Evolutionary conservation across 106 monocot species (phyloP), one percentile per base, ranked within the genome.

Genomic region (Agapanthus africanus): DNA sequence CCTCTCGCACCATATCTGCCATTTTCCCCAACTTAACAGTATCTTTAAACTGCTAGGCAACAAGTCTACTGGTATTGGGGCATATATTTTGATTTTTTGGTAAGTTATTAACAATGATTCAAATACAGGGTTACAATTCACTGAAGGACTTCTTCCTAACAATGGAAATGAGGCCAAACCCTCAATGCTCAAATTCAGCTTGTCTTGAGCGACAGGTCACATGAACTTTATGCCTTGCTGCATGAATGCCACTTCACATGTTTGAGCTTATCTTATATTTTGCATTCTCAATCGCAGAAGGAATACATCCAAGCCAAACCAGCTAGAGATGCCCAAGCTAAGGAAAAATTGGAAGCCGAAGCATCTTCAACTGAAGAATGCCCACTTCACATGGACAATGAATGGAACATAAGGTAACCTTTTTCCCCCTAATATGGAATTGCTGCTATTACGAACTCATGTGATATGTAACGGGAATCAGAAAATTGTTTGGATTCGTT

Each of bases 101-200:
- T 26, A 23, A 16, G 30, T 11, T 11, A 18, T 59, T 70, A 3
- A 41, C n/a, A 42, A n/a, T n/a, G n/a, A n/a, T n/a, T n/a, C n/a
- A n/a, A 47, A 26, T 80, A 51, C 71, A 97, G 95, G 95, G 95
- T 35, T 97, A 97, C 70, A 97, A 97, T 84, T 86, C 95, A 13
- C 86, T 97, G 15, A 91, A 97, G 77, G 91, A 97, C 63, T 97
- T 41, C 70, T 97, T 97, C 57, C 95, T 86, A 52, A 84, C 95
- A 2, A 97, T 97, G 95, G 82, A 88, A 69, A 89, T 97, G 95
- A 91, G 59, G 40, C 95, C 95, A 64, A 97, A 97, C 65, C 88
- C 84, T 16, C 95, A 97, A 65, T 97, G 91, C 61, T 88, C 87
- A 69, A 97, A 97, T 71, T 66, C 67, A 46, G 88, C 91, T 67